Evolutionary conservation across 148 eudicot species (phyloP).

Genomic region (Tetragonia tetragonoides): DNA sequence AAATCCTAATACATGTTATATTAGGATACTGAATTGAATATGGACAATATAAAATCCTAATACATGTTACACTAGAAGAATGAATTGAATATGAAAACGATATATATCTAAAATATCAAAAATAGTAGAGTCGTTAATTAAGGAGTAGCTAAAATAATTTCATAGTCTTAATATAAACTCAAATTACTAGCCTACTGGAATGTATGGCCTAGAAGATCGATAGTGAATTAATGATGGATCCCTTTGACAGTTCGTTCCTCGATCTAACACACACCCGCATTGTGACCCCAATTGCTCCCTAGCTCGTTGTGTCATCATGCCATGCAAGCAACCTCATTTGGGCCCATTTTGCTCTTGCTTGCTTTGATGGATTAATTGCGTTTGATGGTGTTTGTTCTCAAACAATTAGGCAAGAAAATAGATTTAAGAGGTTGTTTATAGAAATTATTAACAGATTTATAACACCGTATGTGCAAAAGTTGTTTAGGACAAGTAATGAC

Average conservation of each 20-base stretch:
- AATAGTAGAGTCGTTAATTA: too few species aligned
- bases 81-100: too few species aligned
- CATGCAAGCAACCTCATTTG: slow-evolving; percentile 5
- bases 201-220: not conserved
- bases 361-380: slow-evolving; percentile 10
- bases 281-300: slow-evolving; percentile 7
- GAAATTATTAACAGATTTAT: slow-evolving; percentile 14
- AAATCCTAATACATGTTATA: too few species aligned
- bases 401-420: slow-evolving; percentile 20
- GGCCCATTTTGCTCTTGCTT: not conserved
- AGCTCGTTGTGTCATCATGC: slow-evolving; percentile 17
- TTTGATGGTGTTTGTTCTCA: slow-evolving; percentile 10
- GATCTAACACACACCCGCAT: not conserved
- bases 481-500: slow-evolving; percentile 5
- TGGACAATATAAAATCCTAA: too few species aligned
- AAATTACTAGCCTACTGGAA: too few species aligned
- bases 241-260: not conserved
- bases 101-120: too few species aligned
- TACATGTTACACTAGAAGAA: too few species aligned
- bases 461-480: not conserved
- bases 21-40: too few species aligned
- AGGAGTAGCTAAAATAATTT: too few species aligned
- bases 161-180: too few species aligned
- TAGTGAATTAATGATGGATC: not conserved
- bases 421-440: not conserved